Percentiles rank a stretch among this genome's conserved stretches.
These are phyloP conservation scores for Aureobasidium sp. DNA, from an alignment of 2,329 filamentous ascomycete genomes.

Conservation along the genomic window DNA sequence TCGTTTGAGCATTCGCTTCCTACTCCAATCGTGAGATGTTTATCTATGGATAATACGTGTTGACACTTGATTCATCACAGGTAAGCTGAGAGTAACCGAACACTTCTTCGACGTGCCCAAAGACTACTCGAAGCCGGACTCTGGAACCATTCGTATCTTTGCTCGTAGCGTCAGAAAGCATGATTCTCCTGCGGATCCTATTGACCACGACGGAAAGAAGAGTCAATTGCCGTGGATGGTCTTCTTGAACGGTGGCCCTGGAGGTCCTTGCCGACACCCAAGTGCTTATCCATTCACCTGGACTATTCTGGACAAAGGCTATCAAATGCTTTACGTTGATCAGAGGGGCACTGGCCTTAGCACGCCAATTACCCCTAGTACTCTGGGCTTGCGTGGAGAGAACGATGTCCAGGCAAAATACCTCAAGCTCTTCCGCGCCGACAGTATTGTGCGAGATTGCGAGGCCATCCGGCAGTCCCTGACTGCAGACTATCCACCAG, in stretches of 20 bases:
- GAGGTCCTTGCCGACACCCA: conserved; percentile 67
- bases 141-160: conserved; percentile 64
- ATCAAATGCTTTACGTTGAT: conserved; percentile 78
- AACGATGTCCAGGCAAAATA: conserved; percentile 68
- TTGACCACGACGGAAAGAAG: conserved; percentile 37
- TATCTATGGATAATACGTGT: conserved; percentile 1
- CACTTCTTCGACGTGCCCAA: conserved; percentile 81
- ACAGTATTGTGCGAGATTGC: conserved; percentile 82
- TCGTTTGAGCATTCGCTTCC: neutral
- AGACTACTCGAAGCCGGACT: conserved; percentile 58
- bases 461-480: conserved; percentile 76
- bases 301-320: conserved; percentile 67
- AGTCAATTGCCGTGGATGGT: conserved; percentile 54
- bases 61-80: conserved; percentile 36
- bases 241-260: conserved; percentile 81
- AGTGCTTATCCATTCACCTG: conserved; percentile 67
- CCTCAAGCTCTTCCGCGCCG: conserved; percentile 76
- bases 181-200: conserved; percentile 52
- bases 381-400: conserved; percentile 56
- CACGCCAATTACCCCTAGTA: conserved; percentile 67
- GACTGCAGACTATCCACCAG: conserved; percentile 57
- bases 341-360: conserved; percentile 85
- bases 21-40: neutral
- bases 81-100: conserved; percentile 69
- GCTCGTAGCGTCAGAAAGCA: conserved; percentile 64